These are phyloP conservation scores for Auriscalpium vulgare DNA, from an alignment of 768 basidiomycete genomes.

Conservation along the genomic window DNA sequence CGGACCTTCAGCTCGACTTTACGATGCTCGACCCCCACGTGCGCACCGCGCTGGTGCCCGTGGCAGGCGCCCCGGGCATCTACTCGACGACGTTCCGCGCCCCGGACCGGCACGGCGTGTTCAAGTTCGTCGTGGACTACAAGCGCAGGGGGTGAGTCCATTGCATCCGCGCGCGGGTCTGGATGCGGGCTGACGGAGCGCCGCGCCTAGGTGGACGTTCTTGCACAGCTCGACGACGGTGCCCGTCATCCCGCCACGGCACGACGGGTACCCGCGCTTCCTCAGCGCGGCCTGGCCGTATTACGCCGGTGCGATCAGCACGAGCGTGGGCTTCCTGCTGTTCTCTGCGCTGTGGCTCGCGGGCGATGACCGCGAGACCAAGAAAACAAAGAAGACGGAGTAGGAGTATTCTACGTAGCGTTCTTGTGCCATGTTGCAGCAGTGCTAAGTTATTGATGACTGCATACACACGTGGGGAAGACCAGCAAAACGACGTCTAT, in stretches of 20 bases:
- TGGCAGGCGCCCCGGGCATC: constrained; percentile 46
- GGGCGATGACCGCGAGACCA: constrained; percentile 66
- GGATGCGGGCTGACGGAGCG: background rate
- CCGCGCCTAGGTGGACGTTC: constrained; percentile 53
- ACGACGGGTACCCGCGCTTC: constrained; percentile 95
- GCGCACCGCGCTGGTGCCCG: constrained; percentile 65
- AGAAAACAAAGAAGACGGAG: constrained; percentile 35
- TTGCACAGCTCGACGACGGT: constrained; percentile 69
- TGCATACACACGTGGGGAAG: no score
- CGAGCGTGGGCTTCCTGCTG: constrained; percentile 73
- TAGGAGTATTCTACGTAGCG: constrained; percentile 3
- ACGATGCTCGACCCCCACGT: constrained; percentile 98
- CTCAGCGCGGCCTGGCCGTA: constrained; percentile 95
- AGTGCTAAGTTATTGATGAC: no score
- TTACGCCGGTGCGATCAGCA: constrained; percentile 86
- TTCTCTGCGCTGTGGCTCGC: constrained; percentile 87
- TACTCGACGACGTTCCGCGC: constrained; percentile 83
- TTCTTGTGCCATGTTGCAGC: no score
- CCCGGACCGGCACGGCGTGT: constrained; percentile 96
- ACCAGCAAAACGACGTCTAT: no score
- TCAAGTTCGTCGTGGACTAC: constrained; percentile 91
- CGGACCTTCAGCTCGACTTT: constrained; percentile 89
- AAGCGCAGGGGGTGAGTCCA: constrained; percentile 74
- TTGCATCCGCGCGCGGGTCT: background rate
- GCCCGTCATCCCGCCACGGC: constrained; percentile 85